These are phyloP conservation scores for Euphorbia tirucalli DNA, from an alignment of 345 rosid species.

Conservation along the genomic window DNA sequence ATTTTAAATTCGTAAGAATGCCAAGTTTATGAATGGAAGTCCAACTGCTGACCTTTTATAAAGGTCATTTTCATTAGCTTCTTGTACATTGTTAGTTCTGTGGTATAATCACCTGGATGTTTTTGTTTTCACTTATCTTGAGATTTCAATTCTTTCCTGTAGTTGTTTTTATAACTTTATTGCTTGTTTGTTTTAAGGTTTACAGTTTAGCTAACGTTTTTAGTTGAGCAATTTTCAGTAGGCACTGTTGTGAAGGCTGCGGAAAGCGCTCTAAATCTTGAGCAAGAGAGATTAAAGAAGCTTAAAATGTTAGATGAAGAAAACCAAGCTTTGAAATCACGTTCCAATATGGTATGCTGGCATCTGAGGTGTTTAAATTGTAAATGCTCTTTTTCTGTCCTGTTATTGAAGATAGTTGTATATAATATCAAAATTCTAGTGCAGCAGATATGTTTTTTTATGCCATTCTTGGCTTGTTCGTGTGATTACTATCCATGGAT, in stretches of 20 bases:
- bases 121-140: neutral
- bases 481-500: neutral
- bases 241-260: constrained; percentile 63
- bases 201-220: neutral
- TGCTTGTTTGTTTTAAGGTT: neutral
- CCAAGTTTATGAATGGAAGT: neutral
- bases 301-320: constrained; percentile 52
- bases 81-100: neutral
- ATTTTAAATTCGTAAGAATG: neutral
- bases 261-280: constrained; percentile 57
- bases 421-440: neutral
- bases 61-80: neutral
- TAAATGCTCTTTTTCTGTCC: neutral
- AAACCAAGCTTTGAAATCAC: constrained; percentile 42
- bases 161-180: neutral
- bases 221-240: constrained; percentile 22
- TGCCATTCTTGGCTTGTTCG: neutral
- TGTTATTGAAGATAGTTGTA: neutral
- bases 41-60: neutral
- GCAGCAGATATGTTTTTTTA: neutral
- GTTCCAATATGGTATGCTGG: constrained; percentile 52
- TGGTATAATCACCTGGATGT: neutral
- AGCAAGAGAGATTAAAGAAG: constrained; percentile 62
- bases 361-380: neutral
- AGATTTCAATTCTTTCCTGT: neutral